These are phyloP conservation scores for Mycosphaerella sp. DNA, from an alignment of 2,329 filamentous ascomycete genomes.

Conservation along the genomic window DNA sequence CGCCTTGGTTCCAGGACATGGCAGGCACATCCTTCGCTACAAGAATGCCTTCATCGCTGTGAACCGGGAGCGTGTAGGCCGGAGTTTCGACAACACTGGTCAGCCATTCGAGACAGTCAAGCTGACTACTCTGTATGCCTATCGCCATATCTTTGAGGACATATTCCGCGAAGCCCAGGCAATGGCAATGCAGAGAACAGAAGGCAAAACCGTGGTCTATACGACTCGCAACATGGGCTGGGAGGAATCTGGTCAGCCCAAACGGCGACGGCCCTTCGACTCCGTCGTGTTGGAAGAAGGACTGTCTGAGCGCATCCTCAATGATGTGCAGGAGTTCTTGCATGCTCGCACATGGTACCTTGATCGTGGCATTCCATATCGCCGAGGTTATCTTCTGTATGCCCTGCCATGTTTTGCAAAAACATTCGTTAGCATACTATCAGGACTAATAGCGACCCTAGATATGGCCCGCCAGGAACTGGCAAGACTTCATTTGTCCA, in stretches of 20 bases:
- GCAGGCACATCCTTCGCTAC: conserved; percentile 80
- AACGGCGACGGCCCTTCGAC: conserved; percentile 77
- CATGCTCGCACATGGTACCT: conserved; percentile 78
- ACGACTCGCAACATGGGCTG: conserved; percentile 79
- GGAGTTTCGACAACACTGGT: conserved; percentile 72
- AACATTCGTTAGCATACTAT: background rate
- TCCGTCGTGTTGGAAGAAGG: conserved; percentile 83
- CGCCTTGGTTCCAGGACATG: conserved; percentile 83
- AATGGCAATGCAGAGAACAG: conserved; percentile 69
- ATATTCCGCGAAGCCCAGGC: conserved; percentile 82
- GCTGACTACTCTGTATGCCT: conserved; percentile 82
- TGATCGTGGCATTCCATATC: conserved; percentile 89
- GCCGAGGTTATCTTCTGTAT: conserved; percentile 75
- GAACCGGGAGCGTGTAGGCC: conserved; percentile 73
- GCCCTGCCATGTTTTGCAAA: background rate
- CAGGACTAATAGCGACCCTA: background rate
- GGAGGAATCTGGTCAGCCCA: conserved; percentile 74
- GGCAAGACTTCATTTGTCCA: conserved; percentile 97
- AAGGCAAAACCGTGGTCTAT: conserved; percentile 91
- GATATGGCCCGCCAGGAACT: conserved; percentile 74
- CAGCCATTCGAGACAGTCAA: conserved; percentile 92
- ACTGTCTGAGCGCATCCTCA: conserved; percentile 72
- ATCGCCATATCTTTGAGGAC: conserved; percentile 82
- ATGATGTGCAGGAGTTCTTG: conserved; percentile 78
- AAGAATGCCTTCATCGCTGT: conserved; percentile 82